Base-by-base conservation (phyloP, 1,284 basidiomycete species). In the Ustilago shanxiensis region DNA sequence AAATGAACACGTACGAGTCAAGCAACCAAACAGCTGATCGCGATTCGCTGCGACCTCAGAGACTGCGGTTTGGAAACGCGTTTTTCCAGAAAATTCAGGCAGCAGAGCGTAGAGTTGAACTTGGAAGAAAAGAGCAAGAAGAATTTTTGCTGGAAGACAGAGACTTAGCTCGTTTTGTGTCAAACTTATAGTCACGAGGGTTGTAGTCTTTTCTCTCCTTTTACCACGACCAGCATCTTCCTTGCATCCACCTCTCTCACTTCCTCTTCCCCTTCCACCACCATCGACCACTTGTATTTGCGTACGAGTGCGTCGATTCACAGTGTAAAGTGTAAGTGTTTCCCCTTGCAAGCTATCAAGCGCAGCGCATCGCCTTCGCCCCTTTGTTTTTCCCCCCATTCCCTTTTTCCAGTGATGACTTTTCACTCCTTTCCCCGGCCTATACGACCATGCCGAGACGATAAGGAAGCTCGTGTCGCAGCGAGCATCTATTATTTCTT, bases 391-490 rank as follows among this genome's bases (percentile, higher is more conserved):
- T 5, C n/a, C 53, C 16, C 22, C 62, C 58, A 31, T 1, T 20
- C 58, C 35, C 31, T 24, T 26, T 35, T 66, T 72, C 75, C 71
- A 71, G 55, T 66, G 77, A 79, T 74, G 74, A 74, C 70, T 77
- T 77, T 77, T 58, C 26, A 71, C 79, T 85, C 83, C 83, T 85
- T 85, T 85, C 83, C 83, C 83, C 83, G 83, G 77, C 83, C 81
- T 85, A 85, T 65, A 79, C 80, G 83, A 83, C 82, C 70, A 85
- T 85, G 83, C 79, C 83, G 83, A 85, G 83, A 83, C 77, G 80
- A 85, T 70, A 84, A 85, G 83, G 83, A 81, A 67, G 77, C 75
- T 78, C 77, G 74, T 79, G 60, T 85, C 81, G 83, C 83, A 81
- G 72, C 72, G 78, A 74, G 75, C 77, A 49, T 74, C 69, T 67